Percentiles rank a stretch among this genome's conserved stretches.
Evolutionary conservation across 179 eudicot species (phyloP).

Genomic region (Patellifolia procumbens): DNA sequence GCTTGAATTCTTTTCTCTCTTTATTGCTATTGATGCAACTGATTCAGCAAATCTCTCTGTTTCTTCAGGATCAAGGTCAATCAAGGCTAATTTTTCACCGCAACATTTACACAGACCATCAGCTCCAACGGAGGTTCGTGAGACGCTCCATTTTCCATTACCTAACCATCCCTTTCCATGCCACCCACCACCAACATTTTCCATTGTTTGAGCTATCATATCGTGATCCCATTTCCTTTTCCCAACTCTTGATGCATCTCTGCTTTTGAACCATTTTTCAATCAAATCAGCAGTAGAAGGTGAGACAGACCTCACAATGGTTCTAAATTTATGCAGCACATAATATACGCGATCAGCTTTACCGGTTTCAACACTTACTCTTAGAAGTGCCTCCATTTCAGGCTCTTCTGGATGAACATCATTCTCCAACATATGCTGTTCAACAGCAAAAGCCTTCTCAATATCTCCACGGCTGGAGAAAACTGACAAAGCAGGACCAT

Average conservation of each 20-base stretch:
- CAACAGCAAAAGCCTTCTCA: slow-evolving; percentile 80
- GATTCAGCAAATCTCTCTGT: slow-evolving; percentile 85
- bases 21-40: slow-evolving; percentile 69
- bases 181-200: slow-evolving; percentile 92
- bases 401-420: slow-evolving; percentile 87
- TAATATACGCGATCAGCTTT: slow-evolving; percentile 76
- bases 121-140: slow-evolving; percentile 48
- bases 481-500: slow-evolving; percentile 75
- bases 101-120: slow-evolving; percentile 79
- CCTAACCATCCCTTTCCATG: slow-evolving; percentile 94
- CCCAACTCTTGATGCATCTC: slow-evolving; percentile 65
- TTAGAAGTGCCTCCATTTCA: slow-evolving; percentile 78
- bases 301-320: slow-evolving; percentile 55
- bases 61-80: slow-evolving; percentile 89
- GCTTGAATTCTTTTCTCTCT: slow-evolving; percentile 65
- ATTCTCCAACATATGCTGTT: slow-evolving; percentile 77
- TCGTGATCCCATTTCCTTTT: slow-evolving; percentile 68
- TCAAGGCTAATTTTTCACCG: slow-evolving; percentile 69
- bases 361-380: slow-evolving; percentile 57
- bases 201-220: slow-evolving; percentile 42
- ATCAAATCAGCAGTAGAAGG: slow-evolving; percentile 62
- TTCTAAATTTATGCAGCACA: slow-evolving; percentile 77
- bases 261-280: slow-evolving; percentile 74
- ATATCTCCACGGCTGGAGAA: slow-evolving; percentile 56
- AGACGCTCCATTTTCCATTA: slow-evolving; percentile 69